These are phyloP conservation scores for Naegleria lovaniensis DNA, from an alignment of 208 protist species.

Conservation along the genomic window DNA sequence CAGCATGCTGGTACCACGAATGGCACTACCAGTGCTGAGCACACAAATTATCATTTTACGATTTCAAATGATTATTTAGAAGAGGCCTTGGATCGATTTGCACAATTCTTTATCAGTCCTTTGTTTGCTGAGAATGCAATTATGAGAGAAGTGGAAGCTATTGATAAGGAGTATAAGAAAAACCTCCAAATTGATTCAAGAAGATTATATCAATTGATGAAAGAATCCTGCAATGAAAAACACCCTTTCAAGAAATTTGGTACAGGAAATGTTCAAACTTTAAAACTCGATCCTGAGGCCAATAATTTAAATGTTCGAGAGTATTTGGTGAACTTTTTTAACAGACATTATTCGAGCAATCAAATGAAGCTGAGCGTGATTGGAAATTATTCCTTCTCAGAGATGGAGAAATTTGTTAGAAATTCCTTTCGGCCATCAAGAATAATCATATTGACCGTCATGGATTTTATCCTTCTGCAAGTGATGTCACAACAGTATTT, in stretches of 20 bases:
- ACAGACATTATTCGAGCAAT: constrained; percentile 55
- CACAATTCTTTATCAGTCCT: constrained; percentile 78
- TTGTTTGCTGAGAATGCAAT: constrained; percentile 63
- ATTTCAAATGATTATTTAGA: constrained; percentile 58
- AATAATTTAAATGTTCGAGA: constrained; percentile 57
- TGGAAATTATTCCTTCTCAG: constrained; percentile 35
- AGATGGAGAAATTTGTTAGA: neutral
- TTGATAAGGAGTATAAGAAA: constrained; percentile 83
- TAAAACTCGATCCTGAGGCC: constrained; percentile 53
- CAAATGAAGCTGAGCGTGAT: constrained; percentile 52
- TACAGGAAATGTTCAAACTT: constrained; percentile 73
- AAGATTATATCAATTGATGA: constrained; percentile 51
- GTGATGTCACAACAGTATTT: neutral
- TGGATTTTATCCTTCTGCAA: neutral
- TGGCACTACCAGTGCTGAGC: constrained; percentile 64
- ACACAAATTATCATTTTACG: constrained; percentile 78
- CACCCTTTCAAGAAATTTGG: constrained; percentile 72
- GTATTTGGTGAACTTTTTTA: constrained; percentile 59
- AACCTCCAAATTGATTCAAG: constrained; percentile 72
- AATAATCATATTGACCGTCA: neutral
- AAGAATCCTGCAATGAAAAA: constrained; percentile 43
- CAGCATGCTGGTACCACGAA: constrained; percentile 67
- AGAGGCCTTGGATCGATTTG: constrained; percentile 73
- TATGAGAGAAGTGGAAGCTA: constrained; percentile 75
- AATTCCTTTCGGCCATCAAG: neutral